Conservation (phyloP, 345 rosid genomes). For the Cardiospermum halicacabum region DNA sequence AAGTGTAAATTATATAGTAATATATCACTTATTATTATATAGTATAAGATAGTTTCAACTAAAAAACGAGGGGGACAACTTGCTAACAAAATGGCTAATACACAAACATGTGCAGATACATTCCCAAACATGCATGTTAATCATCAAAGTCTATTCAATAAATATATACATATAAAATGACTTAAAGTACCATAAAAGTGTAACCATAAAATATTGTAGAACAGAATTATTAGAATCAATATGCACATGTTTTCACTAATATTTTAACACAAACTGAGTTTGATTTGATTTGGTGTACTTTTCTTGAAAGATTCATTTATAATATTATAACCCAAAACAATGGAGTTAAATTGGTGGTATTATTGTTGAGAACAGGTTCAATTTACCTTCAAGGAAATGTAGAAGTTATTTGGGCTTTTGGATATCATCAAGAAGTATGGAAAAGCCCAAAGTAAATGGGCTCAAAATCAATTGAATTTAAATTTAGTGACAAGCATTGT, state of each 20-base stretch:
- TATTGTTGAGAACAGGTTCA: neutral
- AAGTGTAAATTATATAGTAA: no score
- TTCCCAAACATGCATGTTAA: neutral
- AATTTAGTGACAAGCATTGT: no score
- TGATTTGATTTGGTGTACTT: neutral
- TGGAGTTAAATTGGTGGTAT: neutral
- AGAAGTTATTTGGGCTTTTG: no score
- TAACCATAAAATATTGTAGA: neutral
- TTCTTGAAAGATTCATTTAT: no score
- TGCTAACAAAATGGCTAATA: neutral
- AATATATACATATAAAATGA: no score
- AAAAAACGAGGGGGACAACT: neutral
- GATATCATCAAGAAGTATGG: no score
- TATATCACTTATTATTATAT: no score
- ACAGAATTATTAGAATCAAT: neutral
- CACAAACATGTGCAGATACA: neutral
- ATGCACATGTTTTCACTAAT: neutral
- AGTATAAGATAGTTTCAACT: no score
- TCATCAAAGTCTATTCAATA: no score
- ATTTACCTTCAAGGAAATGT: neutral
- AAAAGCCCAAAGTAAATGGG: no score
- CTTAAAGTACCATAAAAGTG: neutral
- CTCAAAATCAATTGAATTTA: no score
- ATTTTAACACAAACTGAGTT: neutral
- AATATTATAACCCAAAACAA: neutral